Conservation (phyloP, 495 filamentous ascomycete genomes). For the Clohesyomyces aquaticus region DNA sequence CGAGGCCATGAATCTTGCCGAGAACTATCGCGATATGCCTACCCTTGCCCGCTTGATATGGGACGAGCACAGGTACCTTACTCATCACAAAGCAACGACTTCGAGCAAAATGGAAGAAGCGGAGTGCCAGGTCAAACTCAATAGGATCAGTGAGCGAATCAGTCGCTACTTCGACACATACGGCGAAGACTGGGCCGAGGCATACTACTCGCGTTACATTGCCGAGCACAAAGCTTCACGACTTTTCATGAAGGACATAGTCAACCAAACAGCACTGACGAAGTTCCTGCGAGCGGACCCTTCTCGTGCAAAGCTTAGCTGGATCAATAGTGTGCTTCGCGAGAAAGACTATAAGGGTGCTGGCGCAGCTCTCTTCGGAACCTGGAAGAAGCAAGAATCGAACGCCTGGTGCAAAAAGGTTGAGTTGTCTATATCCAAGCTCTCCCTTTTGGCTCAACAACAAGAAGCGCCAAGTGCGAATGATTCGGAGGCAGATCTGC, state of each 20-base stretch:
- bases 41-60: conserved; percentile 45
- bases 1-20: conserved; percentile 68
- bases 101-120: conserved; percentile 35
- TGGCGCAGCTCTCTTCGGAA: conserved; percentile 63
- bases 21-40: conserved; percentile 57
- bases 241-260: conserved; percentile 66
- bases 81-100: conserved; percentile 13
- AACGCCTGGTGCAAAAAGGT: conserved; percentile 89
- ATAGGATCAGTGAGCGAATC: conserved; percentile 37
- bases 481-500: too few relatives aligned
- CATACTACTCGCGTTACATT: conserved; percentile 77
- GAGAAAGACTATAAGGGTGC: conserved; percentile 74
- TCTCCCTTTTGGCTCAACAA: conserved; percentile 69
- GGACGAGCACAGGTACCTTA: conserved; percentile 30
- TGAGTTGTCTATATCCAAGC: conserved; percentile 83
- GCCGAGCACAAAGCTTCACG: conserved; percentile 63
- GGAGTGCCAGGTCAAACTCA: conserved; percentile 28
- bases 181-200: conserved; percentile 75
- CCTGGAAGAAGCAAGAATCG: conserved; percentile 68
- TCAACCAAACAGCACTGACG: conserved; percentile 69
- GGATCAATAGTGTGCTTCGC: conserved; percentile 84
- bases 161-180: conserved; percentile 44
- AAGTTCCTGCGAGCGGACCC: conserved; percentile 71
- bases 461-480: conserved; percentile 43
- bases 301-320: conserved; percentile 74